Conservation (phyloP, 2,329 filamentous ascomycete genomes). For the Penicillium sp. region DNA sequence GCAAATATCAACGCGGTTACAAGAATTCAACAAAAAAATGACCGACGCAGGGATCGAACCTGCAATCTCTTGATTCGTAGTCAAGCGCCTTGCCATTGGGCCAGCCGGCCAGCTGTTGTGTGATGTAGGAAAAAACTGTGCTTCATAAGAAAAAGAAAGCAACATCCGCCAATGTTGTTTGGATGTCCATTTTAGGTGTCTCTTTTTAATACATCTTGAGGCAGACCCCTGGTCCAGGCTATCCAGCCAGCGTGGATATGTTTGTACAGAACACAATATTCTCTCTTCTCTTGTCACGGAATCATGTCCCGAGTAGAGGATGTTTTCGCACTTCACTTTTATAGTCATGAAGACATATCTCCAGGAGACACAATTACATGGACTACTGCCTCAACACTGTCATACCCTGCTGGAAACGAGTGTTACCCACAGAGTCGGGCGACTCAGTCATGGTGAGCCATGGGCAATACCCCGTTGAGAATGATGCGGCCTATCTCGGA, state of each 20-base stretch:
- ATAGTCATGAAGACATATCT: not conserved
- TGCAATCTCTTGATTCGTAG: slow-evolving; percentile 53
- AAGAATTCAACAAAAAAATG: slow-evolving; percentile 17
- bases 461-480: not conserved
- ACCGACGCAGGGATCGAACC: slow-evolving; percentile 45
- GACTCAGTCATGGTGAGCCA: not conserved
- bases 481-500: not conserved
- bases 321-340: not conserved
- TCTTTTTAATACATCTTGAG: too few relatives aligned
- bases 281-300: too few relatives aligned
- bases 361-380: not conserved
- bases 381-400: not conserved
- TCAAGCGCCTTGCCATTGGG: slow-evolving; percentile 53
- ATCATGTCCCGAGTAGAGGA: too few relatives aligned
- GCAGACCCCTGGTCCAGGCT: too few relatives aligned
- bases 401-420: not conserved
- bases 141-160: too few relatives aligned
- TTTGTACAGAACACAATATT: too few relatives aligned
- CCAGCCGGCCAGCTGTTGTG: slow-evolving; percentile 29
- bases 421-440: not conserved
- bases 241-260: too few relatives aligned
- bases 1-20: too few relatives aligned
- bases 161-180: too few relatives aligned
- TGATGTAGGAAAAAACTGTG: too few relatives aligned
- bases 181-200: too few relatives aligned